These are phyloP conservation scores for Tranzscheliella williamsii DNA, from an alignment of 1,284 basidiomycete genomes.

Conservation along the genomic window DNA sequence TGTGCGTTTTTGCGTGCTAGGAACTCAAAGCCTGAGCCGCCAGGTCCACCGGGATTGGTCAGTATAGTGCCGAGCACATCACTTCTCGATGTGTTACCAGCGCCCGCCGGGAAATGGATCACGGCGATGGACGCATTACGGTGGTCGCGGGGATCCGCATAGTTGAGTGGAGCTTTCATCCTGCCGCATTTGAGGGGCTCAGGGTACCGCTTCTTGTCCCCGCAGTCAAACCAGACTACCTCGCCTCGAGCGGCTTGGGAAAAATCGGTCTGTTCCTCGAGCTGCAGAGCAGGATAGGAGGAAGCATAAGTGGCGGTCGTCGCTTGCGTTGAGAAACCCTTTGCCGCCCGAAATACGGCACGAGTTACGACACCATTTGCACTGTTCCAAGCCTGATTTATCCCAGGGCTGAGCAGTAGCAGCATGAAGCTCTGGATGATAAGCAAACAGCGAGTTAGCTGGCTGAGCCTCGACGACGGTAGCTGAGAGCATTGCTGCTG, in stretches of 20 bases:
- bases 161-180: constrained; percentile 45
- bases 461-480: no score
- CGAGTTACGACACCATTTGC: no score
- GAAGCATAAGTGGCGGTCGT: no score
- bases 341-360: no score
- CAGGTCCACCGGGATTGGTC: constrained; percentile 46
- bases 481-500: no score
- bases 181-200: constrained; percentile 36
- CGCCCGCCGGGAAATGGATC: constrained; percentile 44
- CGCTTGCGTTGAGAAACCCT: no score
- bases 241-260: constrained; percentile 23
- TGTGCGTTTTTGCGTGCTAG: constrained; percentile 16
- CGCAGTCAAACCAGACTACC: constrained; percentile 37
- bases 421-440: no score
- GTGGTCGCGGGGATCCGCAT: constrained; percentile 33
- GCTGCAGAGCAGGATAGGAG: no score
- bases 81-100: constrained; percentile 21
- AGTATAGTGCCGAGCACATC: constrained; percentile 37
- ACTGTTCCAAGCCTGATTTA: no score
- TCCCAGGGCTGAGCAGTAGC: no score
- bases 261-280: constrained; percentile 34
- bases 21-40: constrained; percentile 37
- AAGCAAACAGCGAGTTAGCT: no score
- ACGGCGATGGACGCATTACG: constrained; percentile 41
- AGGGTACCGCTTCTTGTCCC: constrained; percentile 21